A percentile compares a stretch with the other conserved stretches of the same genome.
These are phyloP conservation scores for Trichoderma sp. DNA, from an alignment of 2,329 filamentous ascomycete genomes.

Conservation along the genomic window DNA sequence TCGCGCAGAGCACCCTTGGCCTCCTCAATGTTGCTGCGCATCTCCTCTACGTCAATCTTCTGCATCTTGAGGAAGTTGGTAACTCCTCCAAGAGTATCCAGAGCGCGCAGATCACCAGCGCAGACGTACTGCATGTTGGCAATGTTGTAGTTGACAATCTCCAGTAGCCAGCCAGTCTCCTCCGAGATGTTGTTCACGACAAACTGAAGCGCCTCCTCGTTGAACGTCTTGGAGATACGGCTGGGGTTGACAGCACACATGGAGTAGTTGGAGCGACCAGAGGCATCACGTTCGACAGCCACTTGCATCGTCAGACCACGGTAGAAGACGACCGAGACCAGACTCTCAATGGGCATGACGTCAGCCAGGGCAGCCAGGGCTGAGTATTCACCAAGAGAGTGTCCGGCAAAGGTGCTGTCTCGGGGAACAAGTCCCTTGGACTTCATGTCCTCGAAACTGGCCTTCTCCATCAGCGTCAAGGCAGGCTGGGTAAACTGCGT, in stretches of 20 bases:
- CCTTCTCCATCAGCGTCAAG: slow-evolving; percentile 98
- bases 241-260: slow-evolving; percentile 99
- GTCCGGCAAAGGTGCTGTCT: slow-evolving; percentile 95
- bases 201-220: slow-evolving; percentile 94
- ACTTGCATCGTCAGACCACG: slow-evolving; percentile 99
- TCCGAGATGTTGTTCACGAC: slow-evolving; percentile 94
- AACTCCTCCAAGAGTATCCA: slow-evolving; percentile 73
- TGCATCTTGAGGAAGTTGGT: slow-evolving; percentile 95
- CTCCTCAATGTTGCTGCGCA: slow-evolving; percentile 87
- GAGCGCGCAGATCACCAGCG: slow-evolving; percentile 65
- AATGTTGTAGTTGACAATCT: slow-evolving; percentile 97
- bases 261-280: slow-evolving; percentile 93
- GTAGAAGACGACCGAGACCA: slow-evolving; percentile 99
- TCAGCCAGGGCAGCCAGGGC: slow-evolving; percentile 93
- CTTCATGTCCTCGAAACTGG: slow-evolving; percentile 98
- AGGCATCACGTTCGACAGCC: slow-evolving; percentile 90
- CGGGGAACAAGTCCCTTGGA: slow-evolving; percentile 92
- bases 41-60: slow-evolving; percentile 93
- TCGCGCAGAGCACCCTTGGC: slow-evolving; percentile 85
- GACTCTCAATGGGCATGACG: slow-evolving; percentile 98
- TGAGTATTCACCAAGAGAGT: slow-evolving; percentile 97
- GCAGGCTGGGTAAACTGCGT: slow-evolving; percentile 99
- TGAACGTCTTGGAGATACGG: slow-evolving; percentile 97
- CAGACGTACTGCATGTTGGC: slow-evolving; percentile 75
- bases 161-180: slow-evolving; percentile 89